These are phyloP conservation scores for Hericium coralloides DNA, from an alignment of 768 basidiomycete species.

Conservation along the genomic window DNA sequence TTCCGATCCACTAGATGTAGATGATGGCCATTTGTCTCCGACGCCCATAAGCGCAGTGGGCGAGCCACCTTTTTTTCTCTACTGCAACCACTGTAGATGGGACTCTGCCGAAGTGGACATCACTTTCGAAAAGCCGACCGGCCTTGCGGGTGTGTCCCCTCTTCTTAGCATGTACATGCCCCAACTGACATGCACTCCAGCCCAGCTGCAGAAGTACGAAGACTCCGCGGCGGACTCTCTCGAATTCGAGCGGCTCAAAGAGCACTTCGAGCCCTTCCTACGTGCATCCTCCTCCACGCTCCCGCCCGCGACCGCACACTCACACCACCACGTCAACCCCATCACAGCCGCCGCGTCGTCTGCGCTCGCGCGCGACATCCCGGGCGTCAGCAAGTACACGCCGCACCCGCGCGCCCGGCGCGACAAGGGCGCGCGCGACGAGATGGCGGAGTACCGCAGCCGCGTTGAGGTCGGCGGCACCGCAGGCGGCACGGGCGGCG, in stretches of 20 bases:
- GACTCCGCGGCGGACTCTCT: conserved; percentile 76
- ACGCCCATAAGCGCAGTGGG: conserved; percentile 52
- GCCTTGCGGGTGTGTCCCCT: conserved; percentile 67
- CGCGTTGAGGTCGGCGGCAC: conserved; percentile 51
- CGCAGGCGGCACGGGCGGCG: conserved; percentile 42
- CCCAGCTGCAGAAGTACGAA: conserved; percentile 85
- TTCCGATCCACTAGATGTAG: conserved; percentile 65
- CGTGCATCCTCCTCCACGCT: conserved; percentile 72
- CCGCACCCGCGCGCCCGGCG: conserved; percentile 44
- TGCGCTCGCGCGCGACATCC: conserved; percentile 81
- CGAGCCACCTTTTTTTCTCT: conserved; percentile 85
- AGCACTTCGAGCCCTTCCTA: conserved; percentile 94
- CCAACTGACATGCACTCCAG: conserved; percentile 30
- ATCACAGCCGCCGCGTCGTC: conserved; percentile 85
- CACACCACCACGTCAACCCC: conserved; percentile 71
- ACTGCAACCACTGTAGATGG: conserved; percentile 93
- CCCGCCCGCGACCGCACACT: conserved; percentile 39
- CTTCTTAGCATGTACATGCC: neutral
- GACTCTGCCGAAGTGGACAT: conserved; percentile 87
- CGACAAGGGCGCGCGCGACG: conserved; percentile 61
- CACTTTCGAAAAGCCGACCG: conserved; percentile 94
- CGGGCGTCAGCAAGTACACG: conserved; percentile 73
- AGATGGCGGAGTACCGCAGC: conserved; percentile 69
- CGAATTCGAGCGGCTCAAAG: conserved; percentile 91
- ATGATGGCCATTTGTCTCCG: conserved; percentile 42